These are phyloP conservation scores for Beta corolliflora DNA, from an alignment of 179 eudicot genomes.

Conservation along the genomic window DNA sequence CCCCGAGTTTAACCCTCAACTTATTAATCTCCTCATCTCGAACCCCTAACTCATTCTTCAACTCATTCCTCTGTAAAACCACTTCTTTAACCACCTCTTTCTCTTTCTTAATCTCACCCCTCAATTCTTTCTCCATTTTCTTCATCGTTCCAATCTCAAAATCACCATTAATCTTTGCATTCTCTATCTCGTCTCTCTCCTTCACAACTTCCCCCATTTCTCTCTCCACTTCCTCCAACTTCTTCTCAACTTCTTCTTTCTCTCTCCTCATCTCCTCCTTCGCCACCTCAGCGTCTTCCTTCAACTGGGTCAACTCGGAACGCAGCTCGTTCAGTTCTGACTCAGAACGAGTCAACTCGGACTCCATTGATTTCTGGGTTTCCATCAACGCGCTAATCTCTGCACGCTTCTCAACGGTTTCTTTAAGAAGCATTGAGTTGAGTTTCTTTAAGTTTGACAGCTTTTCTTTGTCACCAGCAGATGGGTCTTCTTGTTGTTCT, in stretches of 20 bases:
- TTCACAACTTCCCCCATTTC: constrained; percentile 37
- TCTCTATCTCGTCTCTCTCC: constrained; percentile 50
- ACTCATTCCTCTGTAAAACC: constrained; percentile 39
- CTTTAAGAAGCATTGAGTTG: constrained; percentile 49
- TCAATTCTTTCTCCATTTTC: constrained; percentile 32
- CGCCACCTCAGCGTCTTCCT: constrained; percentile 43
- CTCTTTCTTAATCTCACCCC: constrained; percentile 37
- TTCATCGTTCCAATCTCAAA: constrained; percentile 43
- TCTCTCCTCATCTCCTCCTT: constrained; percentile 33
- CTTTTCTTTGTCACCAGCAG: constrained; percentile 30
- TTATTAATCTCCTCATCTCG: constrained; percentile 35
- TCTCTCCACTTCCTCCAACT: constrained; percentile 36
- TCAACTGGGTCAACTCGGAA: constrained; percentile 46
- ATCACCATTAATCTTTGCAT: constrained; percentile 35
- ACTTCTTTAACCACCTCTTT: constrained; percentile 24
- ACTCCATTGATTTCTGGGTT: constrained; percentile 48
- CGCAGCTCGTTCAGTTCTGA: constrained; percentile 35
- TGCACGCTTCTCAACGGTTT: constrained; percentile 54
- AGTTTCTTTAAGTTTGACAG: constrained; percentile 56
- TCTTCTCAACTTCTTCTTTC: constrained; percentile 30
- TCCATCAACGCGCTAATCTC: constrained; percentile 48
- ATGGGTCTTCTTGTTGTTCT: constrained; percentile 17
- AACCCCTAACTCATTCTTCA: constrained; percentile 27
- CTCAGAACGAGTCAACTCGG: constrained; percentile 43
- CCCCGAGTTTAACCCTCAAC: constrained; percentile 36